phyloP scores from a whole-genome alignment of 768 basidiomycete species.

The Mycena haematopus region DNA sequence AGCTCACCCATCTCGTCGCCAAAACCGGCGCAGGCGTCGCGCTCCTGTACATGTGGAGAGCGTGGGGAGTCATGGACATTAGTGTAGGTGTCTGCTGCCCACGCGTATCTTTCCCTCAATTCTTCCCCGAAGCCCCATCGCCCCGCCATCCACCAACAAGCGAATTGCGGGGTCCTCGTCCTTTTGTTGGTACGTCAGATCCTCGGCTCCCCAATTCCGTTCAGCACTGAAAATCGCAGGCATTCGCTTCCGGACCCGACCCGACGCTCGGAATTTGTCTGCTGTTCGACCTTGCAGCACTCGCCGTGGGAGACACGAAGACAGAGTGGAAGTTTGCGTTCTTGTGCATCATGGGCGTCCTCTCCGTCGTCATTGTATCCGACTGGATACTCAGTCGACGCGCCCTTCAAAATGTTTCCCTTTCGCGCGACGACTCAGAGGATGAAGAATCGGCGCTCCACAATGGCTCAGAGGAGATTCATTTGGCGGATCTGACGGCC shows the following conservation, averaged over 20 bases:
- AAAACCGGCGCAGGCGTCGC: slow-evolving; percentile 49
- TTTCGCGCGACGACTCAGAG: slow-evolving; percentile 2
- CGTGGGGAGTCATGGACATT: slow-evolving; percentile 35
- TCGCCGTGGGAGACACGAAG: slow-evolving; percentile 35
- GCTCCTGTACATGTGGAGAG: slow-evolving; percentile 41
- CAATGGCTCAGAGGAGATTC: slow-evolving; percentile 14
- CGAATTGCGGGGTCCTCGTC: slow-evolving; percentile 36
- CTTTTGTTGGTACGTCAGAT: slow-evolving; percentile 39
- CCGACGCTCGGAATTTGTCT: slow-evolving; percentile 42
- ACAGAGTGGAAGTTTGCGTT: slow-evolving; percentile 37
- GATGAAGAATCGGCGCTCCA: slow-evolving; percentile 12
- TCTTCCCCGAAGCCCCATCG: slow-evolving; percentile 30
- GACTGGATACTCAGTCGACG: slow-evolving; percentile 16
- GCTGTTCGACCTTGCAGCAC: slow-evolving; percentile 39
- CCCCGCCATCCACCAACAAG: slow-evolving; percentile 34
- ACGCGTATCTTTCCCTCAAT: background rate
- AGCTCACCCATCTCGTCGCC: slow-evolving; percentile 47
- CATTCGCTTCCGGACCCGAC: slow-evolving; percentile 45
- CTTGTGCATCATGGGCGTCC: slow-evolving; percentile 32
- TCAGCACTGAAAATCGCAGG: slow-evolving; percentile 29
- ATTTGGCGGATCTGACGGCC: slow-evolving; percentile 6
- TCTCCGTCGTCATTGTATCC: slow-evolving; percentile 27
- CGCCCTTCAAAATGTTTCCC: background rate
- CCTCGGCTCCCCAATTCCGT: background rate
- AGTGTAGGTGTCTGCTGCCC: slow-evolving; percentile 32